These are phyloP conservation scores for Zangia roseola DNA, from an alignment of 768 basidiomycete genomes.

Conservation along the genomic window DNA sequence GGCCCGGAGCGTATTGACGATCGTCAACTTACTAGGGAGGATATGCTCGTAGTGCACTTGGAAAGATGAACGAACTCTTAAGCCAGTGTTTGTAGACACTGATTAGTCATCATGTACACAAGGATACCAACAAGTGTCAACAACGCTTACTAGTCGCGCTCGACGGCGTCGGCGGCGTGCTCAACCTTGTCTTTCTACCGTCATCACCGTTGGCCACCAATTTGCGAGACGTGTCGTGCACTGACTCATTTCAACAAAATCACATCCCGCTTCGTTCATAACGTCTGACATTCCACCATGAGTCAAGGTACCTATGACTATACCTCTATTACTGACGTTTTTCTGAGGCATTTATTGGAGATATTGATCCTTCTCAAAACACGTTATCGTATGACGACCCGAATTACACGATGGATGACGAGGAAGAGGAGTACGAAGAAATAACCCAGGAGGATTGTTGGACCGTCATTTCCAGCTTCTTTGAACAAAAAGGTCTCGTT, in stretches of 20 bases:
- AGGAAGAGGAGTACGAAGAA: constrained; percentile 61
- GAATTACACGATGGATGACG: constrained; percentile 55
- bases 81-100: constrained; percentile 26
- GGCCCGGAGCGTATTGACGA: neutral
- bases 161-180: constrained; percentile 17
- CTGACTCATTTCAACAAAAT: neutral
- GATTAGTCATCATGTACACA: constrained; percentile 13
- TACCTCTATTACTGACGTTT: constrained; percentile 22
- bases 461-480: constrained; percentile 95
- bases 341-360: constrained; percentile 42
- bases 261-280: neutral
- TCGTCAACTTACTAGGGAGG: constrained; percentile 32
- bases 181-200: constrained; percentile 16
- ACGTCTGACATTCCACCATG: constrained; percentile 16
- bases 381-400: constrained; percentile 58
- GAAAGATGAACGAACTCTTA: constrained; percentile 45
- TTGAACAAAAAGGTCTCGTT: constrained; percentile 96
- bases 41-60: constrained; percentile 54
- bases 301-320: constrained; percentile 30
- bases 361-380: constrained; percentile 46
- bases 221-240: neutral
- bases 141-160: constrained; percentile 27
- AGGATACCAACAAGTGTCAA: constrained; percentile 24
- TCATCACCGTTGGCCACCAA: constrained; percentile 5
- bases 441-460: constrained; percentile 94